These are phyloP conservation scores for Bathelium albidoporum DNA, from an alignment of 495 filamentous ascomycete genomes.

Conservation along the genomic window DNA sequence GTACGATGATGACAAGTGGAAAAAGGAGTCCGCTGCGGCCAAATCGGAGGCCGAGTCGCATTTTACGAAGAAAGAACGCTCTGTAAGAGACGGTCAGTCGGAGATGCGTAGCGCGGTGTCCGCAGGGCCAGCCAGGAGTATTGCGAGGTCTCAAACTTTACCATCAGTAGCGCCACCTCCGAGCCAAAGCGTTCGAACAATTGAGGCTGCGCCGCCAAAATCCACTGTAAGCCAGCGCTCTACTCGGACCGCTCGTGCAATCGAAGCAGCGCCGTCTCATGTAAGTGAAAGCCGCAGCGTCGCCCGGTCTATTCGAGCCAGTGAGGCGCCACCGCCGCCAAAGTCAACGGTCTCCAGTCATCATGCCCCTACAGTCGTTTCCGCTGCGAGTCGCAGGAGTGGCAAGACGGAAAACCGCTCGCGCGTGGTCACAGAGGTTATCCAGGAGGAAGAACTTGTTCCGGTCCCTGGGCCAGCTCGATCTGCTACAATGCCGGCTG, in stretches of 20 bases:
- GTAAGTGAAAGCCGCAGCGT: not conserved
- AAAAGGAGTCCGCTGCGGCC: conserved; percentile 18
- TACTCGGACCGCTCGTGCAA: not conserved
- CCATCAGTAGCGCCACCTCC: not conserved
- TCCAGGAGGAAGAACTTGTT: not conserved
- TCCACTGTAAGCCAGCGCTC: too few species aligned
- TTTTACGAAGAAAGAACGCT: not conserved
- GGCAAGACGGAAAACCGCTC: conserved; percentile 22
- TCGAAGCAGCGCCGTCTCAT: not conserved
- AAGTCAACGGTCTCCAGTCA: not conserved
- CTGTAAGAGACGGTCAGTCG: not conserved
- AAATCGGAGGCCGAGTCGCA: conserved; percentile 4
- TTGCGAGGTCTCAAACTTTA: conserved; percentile 12
- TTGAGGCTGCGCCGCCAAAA: not conserved
- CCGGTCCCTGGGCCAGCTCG: not conserved
- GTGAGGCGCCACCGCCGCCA: not conserved
- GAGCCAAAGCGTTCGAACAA: conserved; percentile 8
- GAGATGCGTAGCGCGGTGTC: conserved; percentile 14
- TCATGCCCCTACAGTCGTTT: not conserved
- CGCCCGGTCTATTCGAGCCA: not conserved
- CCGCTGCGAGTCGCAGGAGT: not conserved
- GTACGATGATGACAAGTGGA: conserved; percentile 38
- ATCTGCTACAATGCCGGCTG: not conserved
- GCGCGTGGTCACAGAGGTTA: not conserved
- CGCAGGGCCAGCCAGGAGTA: conserved; percentile 17